Evolutionary conservation across 768 basidiomycete species (phyloP).

Genomic region (Suillus weaverae): DNA sequence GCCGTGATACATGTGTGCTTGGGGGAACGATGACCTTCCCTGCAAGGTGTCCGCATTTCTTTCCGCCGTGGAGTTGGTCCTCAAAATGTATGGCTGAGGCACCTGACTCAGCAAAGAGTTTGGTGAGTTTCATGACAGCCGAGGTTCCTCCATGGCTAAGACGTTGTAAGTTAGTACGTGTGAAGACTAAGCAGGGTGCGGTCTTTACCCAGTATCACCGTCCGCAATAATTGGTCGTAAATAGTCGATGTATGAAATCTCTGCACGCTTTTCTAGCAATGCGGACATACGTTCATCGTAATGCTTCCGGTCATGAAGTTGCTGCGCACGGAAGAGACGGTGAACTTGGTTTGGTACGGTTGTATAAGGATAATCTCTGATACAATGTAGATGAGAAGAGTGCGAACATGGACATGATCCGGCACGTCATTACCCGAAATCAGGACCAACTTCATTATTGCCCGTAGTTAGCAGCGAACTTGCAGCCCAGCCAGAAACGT

Average conservation of each 20-base stretch:
- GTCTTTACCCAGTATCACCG: conserved; percentile 83
- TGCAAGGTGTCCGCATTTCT: conserved; percentile 91
- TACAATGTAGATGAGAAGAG: conserved; percentile 8
- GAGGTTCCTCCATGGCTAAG: conserved; percentile 88
- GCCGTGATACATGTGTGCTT: conserved; percentile 81
- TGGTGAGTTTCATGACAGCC: conserved; percentile 91
- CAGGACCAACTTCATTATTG: conserved; percentile 90
- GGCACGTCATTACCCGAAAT: conserved; percentile 61
- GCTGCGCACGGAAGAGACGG: conserved; percentile 87
- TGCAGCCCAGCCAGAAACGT: conserved; percentile 91
- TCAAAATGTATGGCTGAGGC: conserved; percentile 90
- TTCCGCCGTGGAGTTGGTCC: conserved; percentile 92
- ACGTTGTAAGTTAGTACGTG: conserved; percentile 6
- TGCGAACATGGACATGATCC: background rate
- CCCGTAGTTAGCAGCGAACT: conserved; percentile 86
- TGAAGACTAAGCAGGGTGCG: background rate
- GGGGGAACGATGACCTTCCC: conserved; percentile 94
- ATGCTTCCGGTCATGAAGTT: conserved; percentile 90
- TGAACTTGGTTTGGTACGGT: conserved; percentile 97
- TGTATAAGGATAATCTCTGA: conserved; percentile 91
- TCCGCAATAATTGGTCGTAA: conserved; percentile 92
- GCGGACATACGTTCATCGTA: conserved; percentile 81
- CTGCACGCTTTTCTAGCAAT: conserved; percentile 60
- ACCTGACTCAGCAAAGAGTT: conserved; percentile 94
- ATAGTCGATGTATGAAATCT: conserved; percentile 83